A percentile compares a stretch with the other conserved stretches of the same genome.
These are phyloP conservation scores for Salix brachista DNA, from an alignment of 345 rosid genomes.

Conservation along the genomic window DNA sequence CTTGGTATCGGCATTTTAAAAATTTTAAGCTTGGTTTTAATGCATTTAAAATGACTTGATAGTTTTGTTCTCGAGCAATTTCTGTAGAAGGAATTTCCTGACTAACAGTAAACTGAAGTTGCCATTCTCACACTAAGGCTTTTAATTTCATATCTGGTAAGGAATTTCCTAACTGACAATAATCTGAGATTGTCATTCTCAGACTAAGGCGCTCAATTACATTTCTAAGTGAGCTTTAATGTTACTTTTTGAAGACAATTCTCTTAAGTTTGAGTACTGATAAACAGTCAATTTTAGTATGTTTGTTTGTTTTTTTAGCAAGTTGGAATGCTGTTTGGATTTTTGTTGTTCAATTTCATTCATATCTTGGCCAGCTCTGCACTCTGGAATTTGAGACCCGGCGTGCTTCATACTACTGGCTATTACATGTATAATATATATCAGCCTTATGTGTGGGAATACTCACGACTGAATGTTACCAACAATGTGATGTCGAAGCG, in stretches of 20 bases:
- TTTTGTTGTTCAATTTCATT: not conserved
- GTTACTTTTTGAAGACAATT: not conserved
- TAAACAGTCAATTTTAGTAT: not conserved
- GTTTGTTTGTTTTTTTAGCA: not conserved
- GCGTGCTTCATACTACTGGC: slow-evolving; percentile 96
- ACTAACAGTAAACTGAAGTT: not conserved
- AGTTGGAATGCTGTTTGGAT: not conserved
- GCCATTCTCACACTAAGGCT: not conserved
- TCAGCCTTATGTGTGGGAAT: slow-evolving; percentile 98
- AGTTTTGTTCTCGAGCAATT: not conserved
- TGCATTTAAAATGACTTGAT: not conserved
- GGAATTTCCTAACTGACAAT: not conserved
- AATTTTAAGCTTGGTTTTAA: not conserved
- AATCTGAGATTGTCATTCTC: not conserved
- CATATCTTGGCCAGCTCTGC: slow-evolving; percentile 45
- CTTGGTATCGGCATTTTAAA: not conserved
- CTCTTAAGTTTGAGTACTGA: not conserved
- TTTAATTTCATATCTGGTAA: not conserved
- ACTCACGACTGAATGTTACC: slow-evolving; percentile 84
- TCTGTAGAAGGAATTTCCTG: not conserved
- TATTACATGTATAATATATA: slow-evolving; percentile 73
- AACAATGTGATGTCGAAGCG: slow-evolving; percentile 98
- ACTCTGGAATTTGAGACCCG: slow-evolving; percentile 84
- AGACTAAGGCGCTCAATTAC: not conserved
- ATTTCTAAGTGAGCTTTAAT: not conserved